Base-by-base conservation (phyloP, 768 basidiomycete species). In the Chalciporus sphaerocephalus region DNA sequence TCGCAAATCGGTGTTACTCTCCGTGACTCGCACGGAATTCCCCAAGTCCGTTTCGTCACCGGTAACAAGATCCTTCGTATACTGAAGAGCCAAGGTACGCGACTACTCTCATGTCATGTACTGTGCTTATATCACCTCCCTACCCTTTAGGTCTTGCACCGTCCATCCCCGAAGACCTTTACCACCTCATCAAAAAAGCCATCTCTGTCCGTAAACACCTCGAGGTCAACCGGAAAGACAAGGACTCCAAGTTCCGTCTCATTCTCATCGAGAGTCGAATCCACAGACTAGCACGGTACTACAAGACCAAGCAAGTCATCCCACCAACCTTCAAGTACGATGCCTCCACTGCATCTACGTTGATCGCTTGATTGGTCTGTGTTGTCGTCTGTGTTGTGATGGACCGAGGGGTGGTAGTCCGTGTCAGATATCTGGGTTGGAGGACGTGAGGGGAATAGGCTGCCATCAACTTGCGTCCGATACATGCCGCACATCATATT, bases 181-280 rank as follows among this genome's bases (percentile, higher is more conserved):
- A 92, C 87, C 87, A 92, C 81, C 85, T 96, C 71, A 87, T 98
- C 83, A 97, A 97, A 85, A 99, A 97, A 85, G 95, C 95, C 69
- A 93, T 99, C 65, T 79, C 91, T 61, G 92, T 99, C 65, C 92
- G 94, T 74, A 98, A 97, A 80, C 95, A 98, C 74, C 82, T 99
- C 59, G 92, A 96, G 72, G 78, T 80, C 62, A 97, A 96, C 87
- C 85, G 95, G 69, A 95, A 94, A 72, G 95, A 99, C 81, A 95
- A 92, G 79, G 94, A 97, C 80, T 91, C 90, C 70, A 95, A 84
- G 65, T 84, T 83, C 79, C 91, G 94, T 69, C 85, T 97, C 63
- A 97, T 97, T 78, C 76, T 97, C 61, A 95, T 99, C 79, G 95
- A 99, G 80, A 95, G 92, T 57, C 83, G 95, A 60, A 98, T 99